phyloP scores from a whole-genome alignment of 331 rosid genomes.

The Rosa hybrid region DNA sequence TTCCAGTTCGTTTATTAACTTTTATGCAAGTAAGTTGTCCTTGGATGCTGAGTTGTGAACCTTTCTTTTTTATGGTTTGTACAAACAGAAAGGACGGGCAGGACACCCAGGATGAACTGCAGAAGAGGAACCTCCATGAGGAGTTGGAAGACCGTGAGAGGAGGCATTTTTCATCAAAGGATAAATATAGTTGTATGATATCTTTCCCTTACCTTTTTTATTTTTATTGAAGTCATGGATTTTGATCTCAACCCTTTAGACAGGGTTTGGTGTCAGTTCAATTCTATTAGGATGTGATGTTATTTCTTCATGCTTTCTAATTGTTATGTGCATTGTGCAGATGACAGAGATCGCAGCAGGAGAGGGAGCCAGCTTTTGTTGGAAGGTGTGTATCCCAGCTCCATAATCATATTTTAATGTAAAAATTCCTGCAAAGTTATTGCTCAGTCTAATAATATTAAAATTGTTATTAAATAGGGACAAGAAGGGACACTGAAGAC shows the following conservation, averaged over 20 bases:
- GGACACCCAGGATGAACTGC: slow-evolving; percentile 79
- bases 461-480: slow-evolving; percentile 42
- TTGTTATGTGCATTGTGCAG: slow-evolving; percentile 43
- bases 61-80: background rate
- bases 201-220: background rate
- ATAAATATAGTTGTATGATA: slow-evolving; percentile 58
- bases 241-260: background rate
- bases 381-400: slow-evolving; percentile 53
- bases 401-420: background rate
- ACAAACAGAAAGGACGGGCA: slow-evolving; percentile 68
- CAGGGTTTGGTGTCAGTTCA: background rate
- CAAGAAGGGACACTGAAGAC: slow-evolving; percentile 75
- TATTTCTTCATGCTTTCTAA: slow-evolving; percentile 15
- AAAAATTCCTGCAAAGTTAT: background rate
- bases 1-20: background rate
- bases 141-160: slow-evolving; percentile 91
- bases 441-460: background rate
- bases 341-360: slow-evolving; percentile 86
- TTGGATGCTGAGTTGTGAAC: background rate
- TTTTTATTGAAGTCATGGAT: background rate
- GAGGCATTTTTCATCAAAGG: slow-evolving; percentile 87
- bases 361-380: slow-evolving; percentile 67
- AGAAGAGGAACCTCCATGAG: slow-evolving; percentile 81
- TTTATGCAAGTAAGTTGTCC: background rate
- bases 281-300: background rate